phyloP scores from a whole-genome alignment of 805 yeast genomes.

The Wickerhamomyces sydowiorum region DNA sequence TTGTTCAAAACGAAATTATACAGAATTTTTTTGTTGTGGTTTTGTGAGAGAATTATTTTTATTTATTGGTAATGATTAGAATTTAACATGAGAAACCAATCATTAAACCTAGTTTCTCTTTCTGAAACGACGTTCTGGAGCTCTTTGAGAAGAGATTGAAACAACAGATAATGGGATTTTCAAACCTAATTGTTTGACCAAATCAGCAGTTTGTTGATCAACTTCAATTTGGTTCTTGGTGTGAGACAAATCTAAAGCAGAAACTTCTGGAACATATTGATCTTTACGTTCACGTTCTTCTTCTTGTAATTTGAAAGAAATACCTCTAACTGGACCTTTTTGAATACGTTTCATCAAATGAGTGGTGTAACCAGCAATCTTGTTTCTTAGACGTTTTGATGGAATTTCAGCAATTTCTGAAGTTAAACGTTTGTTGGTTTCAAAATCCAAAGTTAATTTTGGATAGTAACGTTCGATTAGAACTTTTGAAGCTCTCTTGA shows the following conservation, averaged over 20 bases:
- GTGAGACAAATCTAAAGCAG: conserved; percentile 97
- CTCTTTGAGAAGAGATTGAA: conserved; percentile 85
- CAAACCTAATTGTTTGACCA: conserved; percentile 92
- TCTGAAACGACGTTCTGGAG: conserved; percentile 82
- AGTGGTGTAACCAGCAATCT: conserved; percentile 99
- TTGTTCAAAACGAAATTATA: not conserved
- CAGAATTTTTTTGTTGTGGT: not conserved
- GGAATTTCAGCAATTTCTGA: conserved; percentile 98
- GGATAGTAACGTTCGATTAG: conserved; percentile 99
- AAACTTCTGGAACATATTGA: conserved; percentile 99
- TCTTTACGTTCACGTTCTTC: conserved; percentile 99
- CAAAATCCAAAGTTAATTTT: conserved; percentile 98
- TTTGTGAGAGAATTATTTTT: conserved; percentile 4
- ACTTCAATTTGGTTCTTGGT: conserved; percentile 95
- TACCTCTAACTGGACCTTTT: conserved; percentile 99
- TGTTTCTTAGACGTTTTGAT: conserved; percentile 99
- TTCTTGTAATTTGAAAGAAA: conserved; percentile 99
- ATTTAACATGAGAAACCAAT: conserved; percentile 2
- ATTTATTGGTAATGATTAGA: no score
- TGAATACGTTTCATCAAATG: conserved; percentile 99
- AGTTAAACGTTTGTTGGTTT: conserved; percentile 99
- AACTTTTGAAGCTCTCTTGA: conserved; percentile 99
- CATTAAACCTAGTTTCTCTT: conserved; percentile 63
- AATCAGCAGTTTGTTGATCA: conserved; percentile 93
- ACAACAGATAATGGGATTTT: conserved; percentile 80